Evolutionary conservation across 2,329 filamentous ascomycete genomes (phyloP), one percentile per base, ranked within the genome.

Genomic region (Trichothecium roseum): DNA sequence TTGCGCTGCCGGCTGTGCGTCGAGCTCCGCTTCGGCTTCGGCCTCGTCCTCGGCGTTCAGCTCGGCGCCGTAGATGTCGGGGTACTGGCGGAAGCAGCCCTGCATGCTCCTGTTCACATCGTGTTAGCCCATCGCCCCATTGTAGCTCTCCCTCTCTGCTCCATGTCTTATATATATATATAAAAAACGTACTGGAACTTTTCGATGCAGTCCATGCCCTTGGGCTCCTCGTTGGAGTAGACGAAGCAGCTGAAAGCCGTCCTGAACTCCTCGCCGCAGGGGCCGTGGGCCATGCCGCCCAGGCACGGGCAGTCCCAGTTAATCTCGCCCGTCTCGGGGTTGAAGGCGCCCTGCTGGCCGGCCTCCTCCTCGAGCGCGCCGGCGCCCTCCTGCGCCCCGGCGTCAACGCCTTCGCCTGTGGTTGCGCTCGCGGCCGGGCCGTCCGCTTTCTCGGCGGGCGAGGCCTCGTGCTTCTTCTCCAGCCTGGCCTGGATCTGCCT

Each of bases 301-400:
- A 98, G 67, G 58, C 91, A 98, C 13, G 91, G 91, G 61, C 91
- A 98, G 57, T 96, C 91, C 91, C 91, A 98, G 70, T 98, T 98
- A 64, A 98, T 98, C 72, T 98, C 91, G 48, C 91, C 91, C 8
- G 91, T 98, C 66, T 96, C 91, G 3, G 88, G 87, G 61, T 98
- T 94, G 67, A 96, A 98, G 1, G 91, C 91, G 37, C 86, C 91
- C 60, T 96, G 79, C 55, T 89, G 79, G 42, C 66, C 74, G 5
- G 86, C 87, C 59, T 95, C 87, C 40, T 85, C 76, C 57, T 94
- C 82, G 12, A 91, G 63, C 0, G 60, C 68, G 38, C 64, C 64
- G 6, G 68, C 63, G 18, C 56, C 55, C 5, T 47, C 44, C 42
- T 10, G 6, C 20, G 6, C 20, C 6, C 20, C 20, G 10, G 6